A percentile compares a stretch with the other conserved stretches of the same genome.
phyloP scores from a whole-genome alignment of 2,329 filamentous ascomycete species.

The Cladophialophora exuberans region DNA sequence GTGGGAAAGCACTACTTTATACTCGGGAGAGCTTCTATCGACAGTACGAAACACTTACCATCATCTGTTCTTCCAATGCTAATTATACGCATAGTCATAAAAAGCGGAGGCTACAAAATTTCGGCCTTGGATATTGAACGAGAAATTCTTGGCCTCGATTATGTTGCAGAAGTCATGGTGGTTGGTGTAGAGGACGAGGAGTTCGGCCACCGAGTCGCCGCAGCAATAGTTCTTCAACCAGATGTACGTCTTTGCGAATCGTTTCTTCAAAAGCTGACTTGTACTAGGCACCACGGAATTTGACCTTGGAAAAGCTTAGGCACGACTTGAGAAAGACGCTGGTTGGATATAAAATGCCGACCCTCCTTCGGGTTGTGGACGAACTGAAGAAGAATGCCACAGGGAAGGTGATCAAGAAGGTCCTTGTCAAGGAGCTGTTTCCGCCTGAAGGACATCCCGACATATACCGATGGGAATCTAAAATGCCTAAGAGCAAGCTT shows the following conservation, averaged over 20 bases:
- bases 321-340: slow-evolving; percentile 46
- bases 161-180: slow-evolving; percentile 52
- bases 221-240: slow-evolving; percentile 38
- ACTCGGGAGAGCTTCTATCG: slow-evolving; percentile 49
- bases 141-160: slow-evolving; percentile 48
- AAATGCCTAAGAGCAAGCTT: neutral
- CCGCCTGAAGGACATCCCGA: slow-evolving; percentile 42
- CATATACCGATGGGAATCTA: slow-evolving; percentile 37
- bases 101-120: slow-evolving; percentile 55
- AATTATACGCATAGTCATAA: slow-evolving; percentile 41
- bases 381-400: slow-evolving; percentile 52
- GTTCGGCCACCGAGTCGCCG: slow-evolving; percentile 52
- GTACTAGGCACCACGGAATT: neutral
- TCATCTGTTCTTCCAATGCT: neutral
- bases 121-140: slow-evolving; percentile 53
- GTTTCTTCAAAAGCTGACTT: neutral
- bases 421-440: slow-evolving; percentile 42
- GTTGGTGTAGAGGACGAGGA: slow-evolving; percentile 52
- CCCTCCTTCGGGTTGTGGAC: slow-evolving; percentile 45
- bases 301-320: slow-evolving; percentile 45
- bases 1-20: slow-evolving; percentile 46
- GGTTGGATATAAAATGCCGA: slow-evolving; percentile 52
- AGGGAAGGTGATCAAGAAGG: slow-evolving; percentile 54
- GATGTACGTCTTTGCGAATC: neutral
- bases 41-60: slow-evolving; percentile 34